A percentile compares a stretch with the other conserved stretches of the same genome.
These are phyloP conservation scores for Eimeria acervulina DNA, from an alignment of 169 alveolate species.

Conservation along the genomic window DNA sequence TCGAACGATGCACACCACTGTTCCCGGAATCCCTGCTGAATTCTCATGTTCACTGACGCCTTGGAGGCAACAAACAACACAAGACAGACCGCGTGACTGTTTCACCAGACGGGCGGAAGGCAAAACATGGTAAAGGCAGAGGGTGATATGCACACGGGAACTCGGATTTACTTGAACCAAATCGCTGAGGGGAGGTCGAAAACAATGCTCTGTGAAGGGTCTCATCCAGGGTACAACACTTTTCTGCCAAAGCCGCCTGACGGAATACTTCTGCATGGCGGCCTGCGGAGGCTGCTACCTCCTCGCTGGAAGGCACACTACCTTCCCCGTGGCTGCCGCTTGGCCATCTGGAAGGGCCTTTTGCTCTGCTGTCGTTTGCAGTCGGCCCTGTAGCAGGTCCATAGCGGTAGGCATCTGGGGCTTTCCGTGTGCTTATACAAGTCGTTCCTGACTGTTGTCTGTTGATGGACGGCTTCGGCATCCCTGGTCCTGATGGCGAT, in stretches of 20 bases:
- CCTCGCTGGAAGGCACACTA: background rate
- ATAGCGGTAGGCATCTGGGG: background rate
- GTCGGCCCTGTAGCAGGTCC: background rate
- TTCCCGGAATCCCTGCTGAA: constrained; percentile 43
- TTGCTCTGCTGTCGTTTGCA: background rate
- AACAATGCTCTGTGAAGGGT: constrained; percentile 29
- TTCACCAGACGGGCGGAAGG: background rate
- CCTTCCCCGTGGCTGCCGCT: background rate
- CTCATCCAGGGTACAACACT: constrained; percentile 29
- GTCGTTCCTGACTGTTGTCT: constrained; percentile 7
- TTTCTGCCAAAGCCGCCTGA: constrained; percentile 58
- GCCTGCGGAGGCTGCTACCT: constrained; percentile 51
- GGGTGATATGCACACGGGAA: background rate
- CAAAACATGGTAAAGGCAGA: background rate
- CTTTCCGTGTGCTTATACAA: background rate
- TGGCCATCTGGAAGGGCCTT: background rate
- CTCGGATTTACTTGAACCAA: background rate
- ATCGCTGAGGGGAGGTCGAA: background rate
- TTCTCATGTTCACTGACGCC: background rate
- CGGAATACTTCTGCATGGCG: constrained; percentile 41
- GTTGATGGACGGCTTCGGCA: background rate
- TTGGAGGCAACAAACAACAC: background rate
- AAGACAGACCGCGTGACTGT: background rate
- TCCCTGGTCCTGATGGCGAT: background rate
- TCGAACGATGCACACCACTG: constrained; percentile 48